A percentile compares a stretch with the other conserved stretches of the same genome.
Conservation (phyloP, 768 basidiomycete species). For the Mrakia hoshinonis region DNA sequence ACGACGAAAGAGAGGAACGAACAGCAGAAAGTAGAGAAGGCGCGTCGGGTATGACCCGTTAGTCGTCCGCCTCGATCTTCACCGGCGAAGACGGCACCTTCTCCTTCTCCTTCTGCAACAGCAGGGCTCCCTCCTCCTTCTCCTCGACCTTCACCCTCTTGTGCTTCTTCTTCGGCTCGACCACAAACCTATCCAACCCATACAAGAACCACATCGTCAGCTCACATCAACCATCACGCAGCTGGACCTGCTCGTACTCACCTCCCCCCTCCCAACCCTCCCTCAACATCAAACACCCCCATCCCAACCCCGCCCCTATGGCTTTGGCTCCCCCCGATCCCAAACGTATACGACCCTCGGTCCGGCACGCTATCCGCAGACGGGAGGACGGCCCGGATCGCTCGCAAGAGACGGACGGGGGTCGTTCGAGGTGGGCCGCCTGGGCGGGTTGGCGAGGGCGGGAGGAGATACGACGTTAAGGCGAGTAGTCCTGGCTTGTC, state of each 20-base stretch:
- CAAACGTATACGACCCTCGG: neutral
- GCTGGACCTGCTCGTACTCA: neutral
- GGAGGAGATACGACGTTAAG: neutral
- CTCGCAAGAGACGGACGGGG: neutral
- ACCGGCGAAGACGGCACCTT: neutral
- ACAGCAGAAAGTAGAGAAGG: no score
- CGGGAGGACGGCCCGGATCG: neutral
- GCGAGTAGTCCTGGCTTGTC: no score
- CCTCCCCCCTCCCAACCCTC: neutral
- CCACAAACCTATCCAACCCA: neutral
- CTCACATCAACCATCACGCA: neutral
- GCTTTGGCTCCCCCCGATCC: neutral
- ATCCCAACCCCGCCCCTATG: neutral
- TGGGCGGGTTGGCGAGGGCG: neutral
- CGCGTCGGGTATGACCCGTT: no score
- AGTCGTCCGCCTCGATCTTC: neutral
- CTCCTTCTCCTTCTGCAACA: neutral
- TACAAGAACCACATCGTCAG: neutral
- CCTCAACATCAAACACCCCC: neutral
- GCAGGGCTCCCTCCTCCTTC: neutral
- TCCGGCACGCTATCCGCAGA: neutral
- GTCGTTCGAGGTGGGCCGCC: neutral
- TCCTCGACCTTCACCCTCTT: neutral
- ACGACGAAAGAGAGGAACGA: no score
- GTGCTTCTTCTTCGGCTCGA: neutral